A percentile compares a stretch with the other conserved stretches of the same genome.
phyloP scores from a whole-genome alignment of 768 basidiomycete species.

The Dioszegia hungarica region DNA sequence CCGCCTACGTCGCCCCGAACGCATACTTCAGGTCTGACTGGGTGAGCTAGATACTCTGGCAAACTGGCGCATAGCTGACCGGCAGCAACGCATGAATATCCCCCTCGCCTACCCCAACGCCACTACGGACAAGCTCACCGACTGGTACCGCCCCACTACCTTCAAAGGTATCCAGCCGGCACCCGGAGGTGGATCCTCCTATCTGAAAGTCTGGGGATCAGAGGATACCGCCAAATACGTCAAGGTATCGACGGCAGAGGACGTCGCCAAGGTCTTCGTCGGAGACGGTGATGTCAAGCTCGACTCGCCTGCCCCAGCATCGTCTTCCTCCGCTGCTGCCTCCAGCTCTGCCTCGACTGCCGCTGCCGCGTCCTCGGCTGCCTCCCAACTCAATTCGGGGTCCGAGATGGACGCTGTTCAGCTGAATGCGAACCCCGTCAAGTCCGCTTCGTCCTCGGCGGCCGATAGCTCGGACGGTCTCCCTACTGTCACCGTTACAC shows the following conservation, averaged over 20 bases:
- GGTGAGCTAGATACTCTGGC: not conserved
- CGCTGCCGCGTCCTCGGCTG: too few species aligned
- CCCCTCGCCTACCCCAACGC: slow-evolving; percentile 2
- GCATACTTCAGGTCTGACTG: slow-evolving; percentile 16
- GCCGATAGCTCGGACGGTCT: not conserved
- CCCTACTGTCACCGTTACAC: not conserved
- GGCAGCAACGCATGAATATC: slow-evolving; percentile 3
- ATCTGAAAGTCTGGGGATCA: slow-evolving; percentile 1
- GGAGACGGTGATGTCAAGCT: not conserved
- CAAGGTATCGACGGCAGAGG: slow-evolving; percentile 1
- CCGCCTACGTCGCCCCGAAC: slow-evolving; percentile 23
- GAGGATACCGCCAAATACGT: slow-evolving; percentile 6
- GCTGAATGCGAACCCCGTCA: too few species aligned
- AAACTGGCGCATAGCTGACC: not conserved
- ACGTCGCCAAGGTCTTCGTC: not conserved
- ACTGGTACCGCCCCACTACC: not conserved
- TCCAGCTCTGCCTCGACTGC: too few species aligned
- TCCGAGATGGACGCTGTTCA: too few species aligned
- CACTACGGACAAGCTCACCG: slow-evolving; percentile 1
- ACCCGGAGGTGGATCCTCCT: not conserved
- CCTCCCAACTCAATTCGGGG: too few species aligned
- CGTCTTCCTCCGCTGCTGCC: slow-evolving; percentile 5
- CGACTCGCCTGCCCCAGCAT: not conserved
- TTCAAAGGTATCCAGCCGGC: not conserved
- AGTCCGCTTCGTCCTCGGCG: not conserved